Percentiles rank a stretch among this genome's conserved stretches.
phyloP scores from a whole-genome alignment of 148 eudicot genomes.

The Fagopyrum esculentum region DNA sequence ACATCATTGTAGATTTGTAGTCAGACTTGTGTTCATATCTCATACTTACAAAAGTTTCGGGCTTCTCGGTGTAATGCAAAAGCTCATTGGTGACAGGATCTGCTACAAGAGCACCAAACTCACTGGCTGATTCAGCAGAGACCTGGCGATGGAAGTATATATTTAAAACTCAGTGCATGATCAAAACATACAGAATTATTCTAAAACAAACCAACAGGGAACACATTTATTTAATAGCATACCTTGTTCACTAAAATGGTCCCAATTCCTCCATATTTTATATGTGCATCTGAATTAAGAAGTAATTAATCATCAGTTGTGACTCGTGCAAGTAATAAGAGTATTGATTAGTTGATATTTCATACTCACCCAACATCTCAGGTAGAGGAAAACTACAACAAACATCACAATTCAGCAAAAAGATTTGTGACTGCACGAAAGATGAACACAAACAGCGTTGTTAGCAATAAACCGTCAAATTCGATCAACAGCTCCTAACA shows the following conservation, averaged over 20 bases:
- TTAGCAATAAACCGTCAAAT: slow-evolving; percentile 3
- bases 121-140: slow-evolving; percentile 59
- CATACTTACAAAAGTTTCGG: slow-evolving; percentile 55
- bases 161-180: background rate
- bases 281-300: slow-evolving; percentile 50
- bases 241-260: slow-evolving; percentile 70
- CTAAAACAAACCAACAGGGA: background rate
- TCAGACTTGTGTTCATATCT: background rate
- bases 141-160: slow-evolving; percentile 24
- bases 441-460: slow-evolving; percentile 9
- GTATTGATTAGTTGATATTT: background rate
- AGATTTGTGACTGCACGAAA: slow-evolving; percentile 68
- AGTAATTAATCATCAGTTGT: background rate
- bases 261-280: slow-evolving; percentile 60
- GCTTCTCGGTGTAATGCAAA: slow-evolving; percentile 71
- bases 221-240: slow-evolving; percentile 1
- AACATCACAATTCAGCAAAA: slow-evolving; percentile 91
- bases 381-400: slow-evolving; percentile 94
- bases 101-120: slow-evolving; percentile 71
- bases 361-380: slow-evolving; percentile 78
- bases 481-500: background rate
- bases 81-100: slow-evolving; percentile 65
- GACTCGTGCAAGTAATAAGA: background rate
- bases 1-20: background rate
- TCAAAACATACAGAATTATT: background rate